Base-by-base conservation (phyloP, 148 eudicot species). In the Dianthus caryophyllus region DNA sequence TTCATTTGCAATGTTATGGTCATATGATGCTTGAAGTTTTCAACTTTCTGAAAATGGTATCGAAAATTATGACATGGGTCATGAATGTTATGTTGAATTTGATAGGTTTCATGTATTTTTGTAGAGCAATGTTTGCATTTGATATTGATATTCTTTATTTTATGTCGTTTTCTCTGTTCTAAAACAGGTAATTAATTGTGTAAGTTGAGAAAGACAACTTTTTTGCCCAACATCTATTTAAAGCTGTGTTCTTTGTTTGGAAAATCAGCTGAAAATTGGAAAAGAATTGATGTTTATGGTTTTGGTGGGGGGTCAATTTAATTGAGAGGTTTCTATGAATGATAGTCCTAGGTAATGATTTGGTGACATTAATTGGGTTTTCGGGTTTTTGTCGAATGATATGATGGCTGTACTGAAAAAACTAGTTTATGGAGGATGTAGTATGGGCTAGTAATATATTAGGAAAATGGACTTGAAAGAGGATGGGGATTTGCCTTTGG, bases 401-500 rank as follows among this genome's bases (percentile, higher is more conserved):
- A 52, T 64, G 71, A 21, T 43, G 21, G 18, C 50, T 25, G 5
- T 49, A 49, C 1, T 63, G 48, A 60, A 44, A 51, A 25, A 50
- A 6, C 24, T 69, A 53, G 75, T 36, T 26, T 29, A 70, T 67
- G 82, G 55, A 50, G 17, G 24, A 59, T 46, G 55, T 70, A 60
- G 68, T 44, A 78, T 69, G 76, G 63, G 66, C 57, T 63, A 54
- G 27, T 21, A 66, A 53, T 49, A 62, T 49, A 63, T n/a, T n/a
- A 65, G 64, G 67, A 67, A 57, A 47, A 88, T 88, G 90, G 90
- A 77, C 54, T 49, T 71, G 27, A 86, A 74, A 61, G 87, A 73
- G 68, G 79, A 76, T 73, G 66, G 60, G 39, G 85, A 84, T 69
- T 64, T 44, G 46, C 52, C 21, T 61, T 84, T 71, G 43, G 85